phyloP scores from a whole-genome alignment of 208 protist species.

The Leishmania aethiopica region DNA sequence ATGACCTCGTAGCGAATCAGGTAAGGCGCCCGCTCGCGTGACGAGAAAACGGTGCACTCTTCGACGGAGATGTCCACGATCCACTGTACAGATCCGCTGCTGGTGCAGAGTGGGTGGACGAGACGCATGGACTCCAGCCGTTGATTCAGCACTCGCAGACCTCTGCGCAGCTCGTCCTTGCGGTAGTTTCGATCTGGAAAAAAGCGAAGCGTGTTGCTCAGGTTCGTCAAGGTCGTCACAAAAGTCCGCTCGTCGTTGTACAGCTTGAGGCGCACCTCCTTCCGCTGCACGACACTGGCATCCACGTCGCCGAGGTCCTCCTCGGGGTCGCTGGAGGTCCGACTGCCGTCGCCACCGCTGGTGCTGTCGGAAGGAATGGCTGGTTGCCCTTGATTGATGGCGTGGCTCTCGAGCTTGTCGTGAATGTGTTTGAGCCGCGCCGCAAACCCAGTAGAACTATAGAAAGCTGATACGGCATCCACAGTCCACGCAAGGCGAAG shows the following conservation, averaged over 20 bases:
- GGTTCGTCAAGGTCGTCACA: slow-evolving; percentile 69
- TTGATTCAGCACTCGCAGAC: slow-evolving; percentile 66
- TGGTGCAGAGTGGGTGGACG: slow-evolving; percentile 74
- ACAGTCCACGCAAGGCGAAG: slow-evolving; percentile 82
- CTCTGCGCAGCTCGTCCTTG: slow-evolving; percentile 72
- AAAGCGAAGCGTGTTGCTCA: slow-evolving; percentile 71
- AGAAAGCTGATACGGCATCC: slow-evolving; percentile 62
- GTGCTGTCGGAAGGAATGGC: slow-evolving; percentile 2
- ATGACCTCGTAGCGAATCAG: slow-evolving; percentile 89
- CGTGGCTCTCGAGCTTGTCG: slow-evolving; percentile 88
- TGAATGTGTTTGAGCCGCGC: slow-evolving; percentile 73
- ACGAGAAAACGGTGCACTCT: slow-evolving; percentile 90
- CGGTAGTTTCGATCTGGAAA: slow-evolving; percentile 67
- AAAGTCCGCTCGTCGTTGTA: slow-evolving; percentile 87
- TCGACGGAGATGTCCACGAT: slow-evolving; percentile 88
- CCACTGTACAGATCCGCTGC: slow-evolving; percentile 74
- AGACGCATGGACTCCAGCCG: slow-evolving; percentile 53
- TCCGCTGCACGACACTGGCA: slow-evolving; percentile 57
- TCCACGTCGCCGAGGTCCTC: slow-evolving; percentile 31
- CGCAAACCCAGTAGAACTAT: slow-evolving; percentile 46
- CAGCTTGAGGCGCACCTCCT: slow-evolving; percentile 79
- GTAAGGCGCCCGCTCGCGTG: slow-evolving; percentile 83
- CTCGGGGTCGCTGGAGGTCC: slow-evolving; percentile 21
- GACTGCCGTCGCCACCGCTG: slow-evolving; percentile 18
- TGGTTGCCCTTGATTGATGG: slow-evolving; percentile 71